These are phyloP conservation scores for Pichia manshurica DNA, from an alignment of 805 yeast genomes.

Conservation along the genomic window DNA sequence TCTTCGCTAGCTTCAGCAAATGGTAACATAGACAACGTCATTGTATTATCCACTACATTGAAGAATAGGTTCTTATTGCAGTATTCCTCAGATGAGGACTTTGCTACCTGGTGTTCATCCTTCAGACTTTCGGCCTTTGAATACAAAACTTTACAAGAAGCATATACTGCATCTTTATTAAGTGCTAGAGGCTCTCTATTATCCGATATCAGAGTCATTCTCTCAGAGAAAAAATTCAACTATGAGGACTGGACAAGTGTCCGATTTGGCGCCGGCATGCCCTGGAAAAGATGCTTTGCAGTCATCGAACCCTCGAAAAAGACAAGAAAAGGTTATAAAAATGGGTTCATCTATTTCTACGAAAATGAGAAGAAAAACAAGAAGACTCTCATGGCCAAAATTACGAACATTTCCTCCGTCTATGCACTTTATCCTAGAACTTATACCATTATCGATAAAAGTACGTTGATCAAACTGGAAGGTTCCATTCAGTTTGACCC, in stretches of 20 bases:
- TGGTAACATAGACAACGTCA: slow-evolving; percentile 67
- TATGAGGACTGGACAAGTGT: slow-evolving; percentile 95
- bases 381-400: slow-evolving; percentile 75
- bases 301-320: slow-evolving; percentile 69
- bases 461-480: slow-evolving; percentile 85
- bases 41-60: slow-evolving; percentile 87
- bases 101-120: slow-evolving; percentile 76
- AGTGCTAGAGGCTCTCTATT: slow-evolving; percentile 86
- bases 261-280: slow-evolving; percentile 95
- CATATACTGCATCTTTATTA: slow-evolving; percentile 90
- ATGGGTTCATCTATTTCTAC: slow-evolving; percentile 73
- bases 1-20: slow-evolving; percentile 56
- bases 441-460: slow-evolving; percentile 70
- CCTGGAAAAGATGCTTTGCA: slow-evolving; percentile 92
- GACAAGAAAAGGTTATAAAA: slow-evolving; percentile 40
- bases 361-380: slow-evolving; percentile 72
- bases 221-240: slow-evolving; percentile 74
- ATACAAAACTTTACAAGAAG: slow-evolving; percentile 80
- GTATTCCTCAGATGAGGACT: slow-evolving; percentile 57
- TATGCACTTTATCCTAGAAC: slow-evolving; percentile 93
- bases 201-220: slow-evolving; percentile 78
- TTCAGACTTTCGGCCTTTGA: slow-evolving; percentile 77
- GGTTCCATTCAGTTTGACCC: slow-evolving; percentile 65
- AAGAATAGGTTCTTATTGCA: slow-evolving; percentile 84
- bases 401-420: slow-evolving; percentile 61